These are phyloP conservation scores for Pochonia chlamydosporia DNA, from an alignment of 2,329 filamentous ascomycete genomes.

Conservation along the genomic window DNA sequence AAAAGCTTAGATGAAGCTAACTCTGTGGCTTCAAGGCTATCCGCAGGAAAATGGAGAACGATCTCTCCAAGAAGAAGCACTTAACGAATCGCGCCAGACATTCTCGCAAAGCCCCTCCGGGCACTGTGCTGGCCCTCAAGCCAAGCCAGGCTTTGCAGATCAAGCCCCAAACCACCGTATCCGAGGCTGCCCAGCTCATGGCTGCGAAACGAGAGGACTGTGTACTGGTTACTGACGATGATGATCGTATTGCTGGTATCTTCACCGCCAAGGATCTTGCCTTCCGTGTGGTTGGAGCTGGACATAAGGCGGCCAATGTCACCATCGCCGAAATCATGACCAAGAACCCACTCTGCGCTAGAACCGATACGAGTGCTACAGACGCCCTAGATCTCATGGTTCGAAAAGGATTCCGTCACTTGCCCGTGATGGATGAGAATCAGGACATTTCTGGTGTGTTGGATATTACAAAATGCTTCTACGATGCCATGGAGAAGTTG, in stretches of 20 bases:
- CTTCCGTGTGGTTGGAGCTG: slow-evolving; percentile 89
- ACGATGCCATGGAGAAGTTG: slow-evolving; percentile 99
- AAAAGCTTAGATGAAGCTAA: background rate
- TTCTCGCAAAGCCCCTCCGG: slow-evolving; percentile 88
- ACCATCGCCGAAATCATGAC: slow-evolving; percentile 99
- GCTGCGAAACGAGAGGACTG: slow-evolving; percentile 98
- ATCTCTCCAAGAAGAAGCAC: slow-evolving; percentile 96
- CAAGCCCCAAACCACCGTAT: slow-evolving; percentile 88
- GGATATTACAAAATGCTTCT: slow-evolving; percentile 99
- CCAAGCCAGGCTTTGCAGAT: slow-evolving; percentile 96
- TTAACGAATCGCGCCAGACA: slow-evolving; percentile 71
- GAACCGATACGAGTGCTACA: slow-evolving; percentile 95
- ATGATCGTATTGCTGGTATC: slow-evolving; percentile 96
- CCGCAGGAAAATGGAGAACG: slow-evolving; percentile 91
- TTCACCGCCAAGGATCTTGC: slow-evolving; percentile 98
- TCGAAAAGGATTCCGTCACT: slow-evolving; percentile 91
- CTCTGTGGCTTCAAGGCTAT: slow-evolving; percentile 64
- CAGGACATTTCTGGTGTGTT: slow-evolving; percentile 97
- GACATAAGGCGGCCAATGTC: slow-evolving; percentile 80
- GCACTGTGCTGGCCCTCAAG: slow-evolving; percentile 91
- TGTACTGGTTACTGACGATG: slow-evolving; percentile 93
- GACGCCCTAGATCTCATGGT: slow-evolving; percentile 98
- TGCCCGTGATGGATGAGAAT: slow-evolving; percentile 99
- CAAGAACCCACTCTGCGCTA: slow-evolving; percentile 95
- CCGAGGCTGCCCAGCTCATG: slow-evolving; percentile 97